phyloP scores from a whole-genome alignment of 129 eudicot genomes.

The Arctium minus region DNA sequence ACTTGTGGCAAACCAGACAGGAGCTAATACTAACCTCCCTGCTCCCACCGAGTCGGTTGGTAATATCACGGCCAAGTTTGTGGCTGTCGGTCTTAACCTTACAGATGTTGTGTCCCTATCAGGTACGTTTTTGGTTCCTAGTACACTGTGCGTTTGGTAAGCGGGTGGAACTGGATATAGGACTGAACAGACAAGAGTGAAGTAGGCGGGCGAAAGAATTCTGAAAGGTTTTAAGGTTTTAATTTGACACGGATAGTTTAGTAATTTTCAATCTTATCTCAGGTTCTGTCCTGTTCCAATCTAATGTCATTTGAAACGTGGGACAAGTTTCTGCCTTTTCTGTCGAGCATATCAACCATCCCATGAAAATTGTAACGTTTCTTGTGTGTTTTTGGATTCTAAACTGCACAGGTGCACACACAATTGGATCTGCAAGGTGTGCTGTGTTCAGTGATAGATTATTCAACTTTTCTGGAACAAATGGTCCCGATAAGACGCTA shows the following conservation, averaged over 20 bases:
- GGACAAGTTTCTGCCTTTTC: too few species aligned
- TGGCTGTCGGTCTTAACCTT: slow-evolving; percentile 52
- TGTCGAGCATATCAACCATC: background rate
- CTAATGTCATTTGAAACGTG: background rate
- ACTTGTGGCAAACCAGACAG: slow-evolving; percentile 46
- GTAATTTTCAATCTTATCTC: background rate
- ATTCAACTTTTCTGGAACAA: slow-evolving; percentile 35
- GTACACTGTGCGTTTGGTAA: background rate
- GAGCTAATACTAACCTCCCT: slow-evolving; percentile 53
- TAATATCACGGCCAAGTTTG: slow-evolving; percentile 53
- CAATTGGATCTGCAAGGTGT: slow-evolving; percentile 38
- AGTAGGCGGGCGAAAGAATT: background rate
- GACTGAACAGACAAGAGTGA: too few species aligned
- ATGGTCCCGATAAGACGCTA: slow-evolving; percentile 31
- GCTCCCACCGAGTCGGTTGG: slow-evolving; percentile 59
- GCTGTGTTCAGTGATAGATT: slow-evolving; percentile 26
- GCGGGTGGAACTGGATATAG: too few species aligned
- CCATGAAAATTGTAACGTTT: background rate
- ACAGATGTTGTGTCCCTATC: slow-evolving; percentile 69
- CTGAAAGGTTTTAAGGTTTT: background rate
- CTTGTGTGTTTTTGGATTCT: background rate
- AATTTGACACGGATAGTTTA: too few species aligned
- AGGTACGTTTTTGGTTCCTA: slow-evolving; percentile 28
- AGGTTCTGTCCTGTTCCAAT: background rate
- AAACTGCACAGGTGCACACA: slow-evolving; percentile 31